Evolutionary conservation across 768 basidiomycete genomes (phyloP), one percentile per base, ranked within the genome.

Genomic region (Suillus tomentosus): DNA sequence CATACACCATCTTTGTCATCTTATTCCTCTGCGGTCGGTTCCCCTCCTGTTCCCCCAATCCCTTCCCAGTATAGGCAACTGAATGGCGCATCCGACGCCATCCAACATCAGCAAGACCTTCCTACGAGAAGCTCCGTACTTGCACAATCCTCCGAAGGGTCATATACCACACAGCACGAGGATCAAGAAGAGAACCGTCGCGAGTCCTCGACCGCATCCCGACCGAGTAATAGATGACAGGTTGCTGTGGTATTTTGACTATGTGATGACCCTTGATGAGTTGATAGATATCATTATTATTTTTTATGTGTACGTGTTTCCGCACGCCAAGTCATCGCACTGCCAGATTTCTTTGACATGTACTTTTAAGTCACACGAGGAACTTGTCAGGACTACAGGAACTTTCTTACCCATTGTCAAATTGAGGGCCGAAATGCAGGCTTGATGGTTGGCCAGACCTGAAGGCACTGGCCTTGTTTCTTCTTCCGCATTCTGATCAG

Each of bases 1-100:
- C n/a, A 54, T 27, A 13, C 40, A 39, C 43, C 54, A 8, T 45
- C 61, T 17, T 47, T 51, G n/a, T 37, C 61, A 10, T 39, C 34
- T 53, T n/a, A 42, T 42, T 10, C 34, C 13, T 64, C 47, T 13
- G 36, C 43, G 19, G n/a, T 51, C 27, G 59, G 27, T 27, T 61
- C 68, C 10, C 73, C 73, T n/a, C 70, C 72, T 15, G 68, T 72
- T 14, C 72, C 72, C 34, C 63, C 65, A 42, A 67, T 70, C 22
- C 72, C 72, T 14, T 47, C 64, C 2, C 63, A 55, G 61, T 67
- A 66, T 57, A 34, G 11, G 45, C 51, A 34, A 37, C 31, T 27
- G 43, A 34, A 11, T 40, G 9, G n/a, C 45, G 40, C 22, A 37
- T 48, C 27, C 31, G 22, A 24, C 27, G n/a, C 47, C 63, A 43